A percentile compares a stretch with the other conserved stretches of the same genome.
Evolutionary conservation across 371 early-diverging fungal species (phyloP).

Genomic region (Entomophthora muscae): DNA sequence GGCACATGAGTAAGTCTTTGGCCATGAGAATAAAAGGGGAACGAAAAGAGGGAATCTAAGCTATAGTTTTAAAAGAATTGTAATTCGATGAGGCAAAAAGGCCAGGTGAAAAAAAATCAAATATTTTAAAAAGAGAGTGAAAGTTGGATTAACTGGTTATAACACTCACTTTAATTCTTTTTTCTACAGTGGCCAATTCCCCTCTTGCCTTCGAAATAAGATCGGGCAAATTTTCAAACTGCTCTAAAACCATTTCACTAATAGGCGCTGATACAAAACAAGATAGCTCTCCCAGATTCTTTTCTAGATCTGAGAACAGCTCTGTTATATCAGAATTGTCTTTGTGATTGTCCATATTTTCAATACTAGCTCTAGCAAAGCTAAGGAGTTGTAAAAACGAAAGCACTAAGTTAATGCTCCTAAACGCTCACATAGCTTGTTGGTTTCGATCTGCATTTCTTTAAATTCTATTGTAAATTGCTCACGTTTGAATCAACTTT

Average conservation of each 20-base stretch:
- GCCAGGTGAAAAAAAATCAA: background rate
- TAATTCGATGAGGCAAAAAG: background rate
- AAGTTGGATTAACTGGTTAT: background rate
- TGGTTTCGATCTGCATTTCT: too few species aligned
- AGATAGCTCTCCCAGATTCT: background rate
- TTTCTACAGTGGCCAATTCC: background rate
- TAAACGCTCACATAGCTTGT: too few species aligned
- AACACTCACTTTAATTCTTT: background rate
- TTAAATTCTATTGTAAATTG: too few species aligned
- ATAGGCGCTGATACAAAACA: background rate
- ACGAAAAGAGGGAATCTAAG: background rate
- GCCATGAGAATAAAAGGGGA: background rate
- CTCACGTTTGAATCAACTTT: too few species aligned
- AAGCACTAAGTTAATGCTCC: too few species aligned
- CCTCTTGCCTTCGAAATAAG: background rate
- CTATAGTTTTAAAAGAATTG: background rate
- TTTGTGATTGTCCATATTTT: background rate
- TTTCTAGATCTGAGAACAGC: background rate
- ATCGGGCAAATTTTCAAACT: background rate
- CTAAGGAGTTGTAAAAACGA: too few species aligned
- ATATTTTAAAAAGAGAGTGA: background rate
- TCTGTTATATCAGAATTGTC: background rate
- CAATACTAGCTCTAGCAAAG: too few species aligned
- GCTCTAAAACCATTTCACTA: background rate
- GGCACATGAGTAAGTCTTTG: too few species aligned